Conservation (phyloP, 2,329 filamentous ascomycete genomes). For the Epichloe aotearoae region DNA sequence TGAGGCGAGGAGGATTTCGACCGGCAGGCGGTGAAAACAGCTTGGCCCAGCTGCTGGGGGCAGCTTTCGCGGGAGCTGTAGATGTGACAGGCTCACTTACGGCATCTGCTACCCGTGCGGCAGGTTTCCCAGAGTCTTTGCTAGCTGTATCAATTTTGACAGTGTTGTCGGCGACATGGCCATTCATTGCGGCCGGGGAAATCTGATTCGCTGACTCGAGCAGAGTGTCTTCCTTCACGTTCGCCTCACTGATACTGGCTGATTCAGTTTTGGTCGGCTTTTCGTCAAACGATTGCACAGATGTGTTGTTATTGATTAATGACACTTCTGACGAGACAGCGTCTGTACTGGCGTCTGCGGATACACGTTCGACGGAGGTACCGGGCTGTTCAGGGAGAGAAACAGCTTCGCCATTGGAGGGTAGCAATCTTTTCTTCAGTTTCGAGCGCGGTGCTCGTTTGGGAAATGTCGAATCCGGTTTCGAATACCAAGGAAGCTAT, state of each 20-base stretch:
- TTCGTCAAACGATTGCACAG: not conserved
- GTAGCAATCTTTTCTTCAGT: constrained; percentile 29
- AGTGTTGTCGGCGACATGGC: not conserved
- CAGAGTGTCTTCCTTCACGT: not conserved
- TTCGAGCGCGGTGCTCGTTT: constrained; percentile 22
- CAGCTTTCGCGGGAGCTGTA: constrained; percentile 14
- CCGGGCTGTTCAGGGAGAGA: constrained; percentile 31
- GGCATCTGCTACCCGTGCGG: constrained; percentile 9
- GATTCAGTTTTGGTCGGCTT: not conserved
- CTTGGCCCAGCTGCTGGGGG: constrained; percentile 28
- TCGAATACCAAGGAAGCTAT: constrained; percentile 46
- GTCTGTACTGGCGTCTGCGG: not conserved
- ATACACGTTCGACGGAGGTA: constrained; percentile 12
- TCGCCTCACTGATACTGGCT: not conserved
- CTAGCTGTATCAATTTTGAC: constrained; percentile 8
- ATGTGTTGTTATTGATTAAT: not conserved
- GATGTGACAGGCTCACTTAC: constrained; percentile 8
- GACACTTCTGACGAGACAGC: constrained; percentile 1
- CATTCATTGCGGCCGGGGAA: not conserved
- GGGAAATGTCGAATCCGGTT: constrained; percentile 38
- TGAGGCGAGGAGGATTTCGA: constrained; percentile 8
- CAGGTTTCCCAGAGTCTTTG: constrained; percentile 12
- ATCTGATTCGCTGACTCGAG: not conserved
- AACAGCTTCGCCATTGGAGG: constrained; percentile 24
- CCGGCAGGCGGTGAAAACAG: constrained; percentile 22